Conservation (phyloP, 345 rosid genomes). For the Pistacia atlantica region DNA sequence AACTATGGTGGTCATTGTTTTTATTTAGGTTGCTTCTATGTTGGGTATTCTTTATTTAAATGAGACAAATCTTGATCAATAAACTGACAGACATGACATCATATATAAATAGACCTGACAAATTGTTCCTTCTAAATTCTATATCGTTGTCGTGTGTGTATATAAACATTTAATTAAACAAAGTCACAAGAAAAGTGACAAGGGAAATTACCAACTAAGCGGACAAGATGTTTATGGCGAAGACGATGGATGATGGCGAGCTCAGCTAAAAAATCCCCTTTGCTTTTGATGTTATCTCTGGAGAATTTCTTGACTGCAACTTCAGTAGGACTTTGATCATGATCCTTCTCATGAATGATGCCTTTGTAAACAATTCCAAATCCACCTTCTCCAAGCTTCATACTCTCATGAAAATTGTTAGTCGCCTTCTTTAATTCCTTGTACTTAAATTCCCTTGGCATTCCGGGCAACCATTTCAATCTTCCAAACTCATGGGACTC, state of each 20-base stretch:
- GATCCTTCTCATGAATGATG: constrained; percentile 14
- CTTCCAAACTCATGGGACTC: constrained; percentile 18
- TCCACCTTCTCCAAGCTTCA: constrained; percentile 55
- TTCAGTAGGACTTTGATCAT: neutral
- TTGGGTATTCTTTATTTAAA: neutral
- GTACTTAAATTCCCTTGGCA: constrained; percentile 45
- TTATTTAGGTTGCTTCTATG: neutral
- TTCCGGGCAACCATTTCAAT: constrained; percentile 40
- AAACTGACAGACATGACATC: too few relatives aligned
- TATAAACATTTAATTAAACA: too few relatives aligned
- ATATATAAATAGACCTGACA: too few relatives aligned
- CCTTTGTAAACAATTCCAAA: constrained; percentile 55
- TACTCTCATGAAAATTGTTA: constrained; percentile 34
- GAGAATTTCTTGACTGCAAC: constrained; percentile 57
- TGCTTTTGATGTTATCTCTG: constrained; percentile 46
- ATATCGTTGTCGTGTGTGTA: too few relatives aligned
- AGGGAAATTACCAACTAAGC: constrained; percentile 37
- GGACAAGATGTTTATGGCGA: constrained; percentile 51
- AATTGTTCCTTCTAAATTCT: too few relatives aligned
- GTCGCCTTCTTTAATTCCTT: constrained; percentile 47
- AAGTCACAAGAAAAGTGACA: neutral
- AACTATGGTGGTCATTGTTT: neutral
- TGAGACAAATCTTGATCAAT: neutral
- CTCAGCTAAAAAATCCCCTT: constrained; percentile 54
- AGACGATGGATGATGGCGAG: constrained; percentile 55